These are phyloP conservation scores for Colletotrichum theobromicola DNA, from an alignment of 2,329 filamentous ascomycete species.

Conservation along the genomic window DNA sequence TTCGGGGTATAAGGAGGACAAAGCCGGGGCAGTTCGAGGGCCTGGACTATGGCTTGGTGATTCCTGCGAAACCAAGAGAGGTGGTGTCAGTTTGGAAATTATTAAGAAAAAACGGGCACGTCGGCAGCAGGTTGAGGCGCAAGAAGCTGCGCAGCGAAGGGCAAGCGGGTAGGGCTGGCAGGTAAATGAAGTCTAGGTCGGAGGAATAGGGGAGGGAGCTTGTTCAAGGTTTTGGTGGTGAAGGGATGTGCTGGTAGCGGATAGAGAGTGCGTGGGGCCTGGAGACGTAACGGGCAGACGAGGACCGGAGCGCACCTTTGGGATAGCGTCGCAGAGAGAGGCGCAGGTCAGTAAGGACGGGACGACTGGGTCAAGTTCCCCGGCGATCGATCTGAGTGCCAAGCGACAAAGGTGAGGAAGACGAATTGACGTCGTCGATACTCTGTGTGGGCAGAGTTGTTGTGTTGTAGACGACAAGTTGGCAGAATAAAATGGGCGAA, in stretches of 20 bases:
- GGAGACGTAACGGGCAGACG: slow-evolving; percentile 11
- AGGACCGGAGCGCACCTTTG: neutral
- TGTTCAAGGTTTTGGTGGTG: slow-evolving; percentile 10
- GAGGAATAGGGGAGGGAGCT: slow-evolving; percentile 8
- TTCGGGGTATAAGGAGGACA: neutral
- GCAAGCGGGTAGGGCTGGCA: slow-evolving; percentile 13
- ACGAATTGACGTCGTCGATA: neutral
- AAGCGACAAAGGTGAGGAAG: neutral
- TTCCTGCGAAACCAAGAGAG: slow-evolving; percentile 8
- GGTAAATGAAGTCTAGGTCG: slow-evolving; percentile 1
- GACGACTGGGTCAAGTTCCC: neutral
- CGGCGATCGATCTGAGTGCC: neutral
- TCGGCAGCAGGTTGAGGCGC: neutral
- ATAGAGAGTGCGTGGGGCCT: slow-evolving; percentile 11
- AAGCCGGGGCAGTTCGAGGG: neutral
- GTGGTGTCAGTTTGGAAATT: slow-evolving; percentile 17
- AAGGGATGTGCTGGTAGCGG: slow-evolving; percentile 18
- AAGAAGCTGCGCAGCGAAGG: neutral
- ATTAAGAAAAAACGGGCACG: slow-evolving; percentile 1
- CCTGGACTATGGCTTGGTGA: neutral
- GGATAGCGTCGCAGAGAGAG: neutral
- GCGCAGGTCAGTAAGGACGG: neutral
- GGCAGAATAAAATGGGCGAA: neutral
- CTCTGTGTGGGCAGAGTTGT: neutral
- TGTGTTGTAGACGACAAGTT: neutral